Evolutionary conservation across 1,139 yeast species (phyloP), one percentile per base, ranked within the genome.

Genomic region (Saccharomyces hybrid): DNA sequence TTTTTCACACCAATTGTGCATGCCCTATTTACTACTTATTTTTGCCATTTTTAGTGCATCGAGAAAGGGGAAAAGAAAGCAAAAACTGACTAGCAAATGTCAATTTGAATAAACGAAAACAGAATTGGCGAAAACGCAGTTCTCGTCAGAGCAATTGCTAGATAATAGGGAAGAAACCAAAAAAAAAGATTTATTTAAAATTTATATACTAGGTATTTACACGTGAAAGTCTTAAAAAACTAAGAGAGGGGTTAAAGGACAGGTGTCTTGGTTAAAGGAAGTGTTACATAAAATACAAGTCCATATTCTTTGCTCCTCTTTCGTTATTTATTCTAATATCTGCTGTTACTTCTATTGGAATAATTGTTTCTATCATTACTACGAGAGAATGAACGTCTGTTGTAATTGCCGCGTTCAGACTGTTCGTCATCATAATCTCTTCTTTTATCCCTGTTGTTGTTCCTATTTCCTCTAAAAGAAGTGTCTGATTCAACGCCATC

Each of bases 361-460:
- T 38, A 38, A 38, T 20, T 38, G 23, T 38, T 38, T 14, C 5
- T 38, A 20, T 38, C 25, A 38, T 38, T 38, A 9, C 13, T 20
- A 20, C 44, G 44, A 7, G 44, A 38, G 25, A 38, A 38, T 16
- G 44, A 38, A 9, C 44, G 44, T 16, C 44, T 38, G 11, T 38
- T 38, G 44, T 38, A 9, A 7, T 16, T 38, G 9, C 23, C 13
- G 61, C 97, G 66, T 2, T 54, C 53, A 72, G 68, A 38, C 9
- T 9, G 44, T 14, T 11, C 44, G 9, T 50, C 28, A 5, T 20
- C 46, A 4, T 41, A 16, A 38, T 38, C 44, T 14, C 23, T 16
- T 14, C n/a, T 16, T 20, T n/a, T 28, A 4, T 26, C 31, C 20
- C 49, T 30, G 8, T 47, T 23, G 28, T 47, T 30, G 25, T 47